Evolutionary conservation across 2,329 filamentous ascomycete genomes (phyloP), one percentile per base, ranked within the genome.

Genomic region (Calonectria crousiana): DNA sequence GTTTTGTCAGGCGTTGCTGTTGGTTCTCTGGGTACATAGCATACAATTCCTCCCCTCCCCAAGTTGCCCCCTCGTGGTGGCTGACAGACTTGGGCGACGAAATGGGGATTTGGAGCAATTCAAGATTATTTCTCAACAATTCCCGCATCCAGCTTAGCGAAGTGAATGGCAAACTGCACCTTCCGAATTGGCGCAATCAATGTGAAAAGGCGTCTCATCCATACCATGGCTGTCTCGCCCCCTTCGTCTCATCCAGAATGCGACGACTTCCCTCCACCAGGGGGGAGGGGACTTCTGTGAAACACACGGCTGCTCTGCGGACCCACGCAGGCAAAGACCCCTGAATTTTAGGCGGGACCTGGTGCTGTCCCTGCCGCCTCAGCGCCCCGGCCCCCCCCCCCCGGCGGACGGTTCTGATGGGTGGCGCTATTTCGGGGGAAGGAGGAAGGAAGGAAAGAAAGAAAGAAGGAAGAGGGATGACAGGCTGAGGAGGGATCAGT

Each of bases 371-470:
- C 28, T 44, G 38, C 11, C 26, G 9, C 20, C 36, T n/a, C n/a
- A n/a, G 23, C 28, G 32, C 60, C 36, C 36, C 16, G 18, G n/a
- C n/a, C n/a, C n/a, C 8, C n/a, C 41, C 26, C 38, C 18, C 6
- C 18, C 44, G 44, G 41, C 41, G 41, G 41, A 47, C 20, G 41
- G 20, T n/a, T 47, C 20, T 38, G 26, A 53, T 18, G 20, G 56
- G 18, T 32, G 68, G 36, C 68, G 60, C 68, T 71, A 71, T 71
- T 71, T 71, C 18, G 47, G 68, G 68, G 6, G 44, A 23, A 34
- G 28, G 9, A 34, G 68, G 68, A 8, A 47, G n/a, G n/a, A n/a
- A n/a, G n/a, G n/a, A n/a, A n/a, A n/a, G n/a, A n/a, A n/a, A n/a
- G n/a, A n/a, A n/a, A n/a, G n/a, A n/a, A 23, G 36, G 68, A 58